Conservation (phyloP, 345 rosid genomes). For the Clausena lansium region DNA sequence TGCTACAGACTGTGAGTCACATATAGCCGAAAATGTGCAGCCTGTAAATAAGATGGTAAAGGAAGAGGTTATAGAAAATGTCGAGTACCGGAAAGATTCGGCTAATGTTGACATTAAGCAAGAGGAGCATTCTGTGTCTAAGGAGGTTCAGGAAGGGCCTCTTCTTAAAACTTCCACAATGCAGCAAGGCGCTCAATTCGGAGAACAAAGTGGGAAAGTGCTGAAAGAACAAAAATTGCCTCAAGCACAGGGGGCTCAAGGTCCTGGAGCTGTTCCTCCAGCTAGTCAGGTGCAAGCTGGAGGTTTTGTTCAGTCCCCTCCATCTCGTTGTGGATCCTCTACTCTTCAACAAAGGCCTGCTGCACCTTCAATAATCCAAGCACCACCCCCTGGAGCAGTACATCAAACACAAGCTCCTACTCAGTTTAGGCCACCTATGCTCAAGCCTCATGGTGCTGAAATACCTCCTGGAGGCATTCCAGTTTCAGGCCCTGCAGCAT, state of each 20-base stretch:
- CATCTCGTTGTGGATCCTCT: conserved; percentile 26
- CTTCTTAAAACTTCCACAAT: conserved; percentile 17
- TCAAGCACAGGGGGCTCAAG: conserved; percentile 30
- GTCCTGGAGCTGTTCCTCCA: conserved; percentile 28
- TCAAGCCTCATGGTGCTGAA: conserved; percentile 36
- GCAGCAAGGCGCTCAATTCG: conserved; percentile 28
- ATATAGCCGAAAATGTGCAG: conserved; percentile 22
- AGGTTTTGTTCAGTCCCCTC: conserved; percentile 19
- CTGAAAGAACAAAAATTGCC: conserved; percentile 20
- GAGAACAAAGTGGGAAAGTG: conserved; percentile 25
- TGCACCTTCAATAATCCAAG: conserved; percentile 39
- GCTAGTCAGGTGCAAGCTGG: conserved; percentile 30
- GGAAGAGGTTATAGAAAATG: conserved; percentile 29
- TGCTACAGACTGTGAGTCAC: conserved; percentile 17
- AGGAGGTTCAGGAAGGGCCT: conserved; percentile 26
- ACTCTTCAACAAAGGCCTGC: conserved; percentile 38
- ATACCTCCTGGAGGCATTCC: conserved; percentile 25
- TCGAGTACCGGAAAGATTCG: conserved; percentile 29
- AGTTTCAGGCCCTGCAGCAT: conserved; percentile 29
- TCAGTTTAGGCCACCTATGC: conserved; percentile 32
- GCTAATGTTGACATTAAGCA: conserved; percentile 21
- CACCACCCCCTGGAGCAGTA: conserved; percentile 36
- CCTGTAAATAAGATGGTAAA: conserved; percentile 24
- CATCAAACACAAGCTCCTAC: conserved; percentile 29
- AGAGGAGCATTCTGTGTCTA: conserved; percentile 21